These are phyloP conservation scores for Scenedesmus sp. DNA, from an alignment of 163 green algal species.

Conservation along the genomic window DNA sequence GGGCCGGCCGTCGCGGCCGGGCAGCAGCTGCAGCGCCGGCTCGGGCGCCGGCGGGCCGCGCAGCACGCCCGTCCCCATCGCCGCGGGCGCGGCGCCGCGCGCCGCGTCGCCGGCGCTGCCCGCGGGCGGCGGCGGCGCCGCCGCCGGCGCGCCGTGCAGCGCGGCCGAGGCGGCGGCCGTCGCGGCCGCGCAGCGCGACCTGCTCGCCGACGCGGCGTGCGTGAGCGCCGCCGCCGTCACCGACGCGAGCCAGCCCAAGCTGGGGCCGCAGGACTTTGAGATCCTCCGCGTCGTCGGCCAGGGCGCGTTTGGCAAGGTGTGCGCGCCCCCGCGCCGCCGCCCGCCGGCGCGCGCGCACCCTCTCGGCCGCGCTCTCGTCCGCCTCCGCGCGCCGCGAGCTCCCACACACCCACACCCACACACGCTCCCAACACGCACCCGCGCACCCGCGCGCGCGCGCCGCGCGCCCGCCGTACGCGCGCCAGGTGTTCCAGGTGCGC, in stretches of 20 bases:
- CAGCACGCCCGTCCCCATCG: conserved; percentile 31
- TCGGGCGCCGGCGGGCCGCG: background rate
- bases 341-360: background rate
- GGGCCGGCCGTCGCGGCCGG: no score
- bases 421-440: no score
- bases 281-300: conserved; percentile 95
- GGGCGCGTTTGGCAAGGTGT: conserved; percentile 97
- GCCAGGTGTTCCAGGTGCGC: conserved; percentile 86
- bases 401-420: no score
- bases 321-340: background rate
- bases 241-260: conserved; percentile 23
- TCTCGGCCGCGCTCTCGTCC: no score
- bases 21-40: background rate
- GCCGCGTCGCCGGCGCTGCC: no score
- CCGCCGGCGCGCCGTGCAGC: background rate
- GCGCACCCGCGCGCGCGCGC: no score
- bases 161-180: conserved; percentile 17
- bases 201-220: conserved; percentile 26
- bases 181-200: conserved; percentile 34
- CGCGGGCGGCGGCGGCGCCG: background rate
- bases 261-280: conserved; percentile 93
- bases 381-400: background rate
- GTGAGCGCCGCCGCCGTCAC: conserved; percentile 19
- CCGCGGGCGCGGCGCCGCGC: background rate
- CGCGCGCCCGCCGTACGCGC: no score